phyloP scores from a whole-genome alignment of 805 yeast species.

The Saccharomycopsis oosterbeekiorum region DNA sequence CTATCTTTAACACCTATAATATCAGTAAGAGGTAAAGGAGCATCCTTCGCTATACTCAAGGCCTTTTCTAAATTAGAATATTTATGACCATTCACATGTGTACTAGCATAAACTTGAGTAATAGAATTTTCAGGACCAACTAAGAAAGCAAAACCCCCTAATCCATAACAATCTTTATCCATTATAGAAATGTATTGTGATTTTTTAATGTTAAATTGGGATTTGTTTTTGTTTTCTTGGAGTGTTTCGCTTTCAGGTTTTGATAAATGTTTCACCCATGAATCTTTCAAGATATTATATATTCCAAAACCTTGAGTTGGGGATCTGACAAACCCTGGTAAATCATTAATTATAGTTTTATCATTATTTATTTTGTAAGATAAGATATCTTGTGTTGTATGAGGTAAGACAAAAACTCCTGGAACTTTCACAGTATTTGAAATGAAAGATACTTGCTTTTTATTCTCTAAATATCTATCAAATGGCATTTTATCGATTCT shows the following conservation, averaged over 20 bases:
- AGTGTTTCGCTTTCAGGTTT: conserved; percentile 18
- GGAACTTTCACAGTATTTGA: conserved; percentile 9
- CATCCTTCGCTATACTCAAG: conserved; percentile 19
- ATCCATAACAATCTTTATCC: conserved; percentile 37
- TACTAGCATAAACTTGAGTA: conserved; percentile 36
- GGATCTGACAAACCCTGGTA: conserved; percentile 30
- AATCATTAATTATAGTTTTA: conserved; percentile 24
- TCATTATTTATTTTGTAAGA: conserved; percentile 7
- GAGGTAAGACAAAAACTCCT: conserved; percentile 16
- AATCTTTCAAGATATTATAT: conserved; percentile 1
- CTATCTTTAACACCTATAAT: conserved; percentile 17
- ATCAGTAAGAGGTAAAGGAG: conserved; percentile 22
- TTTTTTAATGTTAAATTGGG: conserved; percentile 23
- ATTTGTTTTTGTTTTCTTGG: conserved; percentile 24
- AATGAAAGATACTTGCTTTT: neutral
- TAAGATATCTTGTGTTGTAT: conserved; percentile 16
- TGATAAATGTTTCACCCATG: conserved; percentile 14
- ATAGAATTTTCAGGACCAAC: conserved; percentile 43
- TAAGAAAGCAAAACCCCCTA: conserved; percentile 56
- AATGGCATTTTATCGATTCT: neutral
- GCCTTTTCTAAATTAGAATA: conserved; percentile 29
- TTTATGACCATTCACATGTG: conserved; percentile 32
- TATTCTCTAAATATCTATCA: neutral
- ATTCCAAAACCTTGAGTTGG: conserved; percentile 5
- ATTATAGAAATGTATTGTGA: conserved; percentile 29